These are phyloP conservation scores for Metschnikowia gruessii DNA, from an alignment of 805 yeast genomes.

Conservation along the genomic window DNA sequence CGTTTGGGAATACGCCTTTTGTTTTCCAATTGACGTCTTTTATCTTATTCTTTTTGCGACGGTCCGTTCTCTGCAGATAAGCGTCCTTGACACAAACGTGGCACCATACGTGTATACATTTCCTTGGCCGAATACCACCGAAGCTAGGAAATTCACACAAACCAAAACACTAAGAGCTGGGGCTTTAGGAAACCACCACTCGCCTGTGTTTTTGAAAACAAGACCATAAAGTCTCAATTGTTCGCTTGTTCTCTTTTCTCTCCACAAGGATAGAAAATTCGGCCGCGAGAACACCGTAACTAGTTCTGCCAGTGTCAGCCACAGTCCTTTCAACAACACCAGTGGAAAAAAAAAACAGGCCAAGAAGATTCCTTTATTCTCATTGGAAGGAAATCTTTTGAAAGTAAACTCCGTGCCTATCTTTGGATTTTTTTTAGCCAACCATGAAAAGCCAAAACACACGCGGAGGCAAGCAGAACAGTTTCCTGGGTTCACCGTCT, in stretches of 20 bases:
- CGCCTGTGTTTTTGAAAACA: no score
- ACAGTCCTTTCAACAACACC: no score
- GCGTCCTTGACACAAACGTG: background rate
- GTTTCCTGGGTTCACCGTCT: constrained; percentile 2
- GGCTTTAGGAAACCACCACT: no score
- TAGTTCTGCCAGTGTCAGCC: no score
- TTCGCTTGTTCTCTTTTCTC: no score
- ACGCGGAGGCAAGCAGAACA: constrained; percentile 12
- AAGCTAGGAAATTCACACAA: background rate
- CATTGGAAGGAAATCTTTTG: background rate
- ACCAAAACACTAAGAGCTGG: background rate
- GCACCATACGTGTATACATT: background rate
- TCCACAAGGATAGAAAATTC: no score
- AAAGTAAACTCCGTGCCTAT: no score
- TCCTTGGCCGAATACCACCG: background rate
- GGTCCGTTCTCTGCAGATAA: background rate
- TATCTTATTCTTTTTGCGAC: background rate
- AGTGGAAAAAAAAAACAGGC: background rate
- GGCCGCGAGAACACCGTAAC: no score
- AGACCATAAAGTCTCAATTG: no score
- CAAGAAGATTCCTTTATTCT: background rate
- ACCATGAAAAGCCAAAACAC: constrained; percentile 11
- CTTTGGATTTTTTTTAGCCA: background rate
- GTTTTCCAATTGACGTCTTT: background rate
- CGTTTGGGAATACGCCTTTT: constrained; percentile 2